Percentiles rank a stretch among this genome's conserved stretches.
These are phyloP conservation scores for Cercospora sp. DNA, from an alignment of 2,329 filamentous ascomycete species.

Conservation along the genomic window DNA sequence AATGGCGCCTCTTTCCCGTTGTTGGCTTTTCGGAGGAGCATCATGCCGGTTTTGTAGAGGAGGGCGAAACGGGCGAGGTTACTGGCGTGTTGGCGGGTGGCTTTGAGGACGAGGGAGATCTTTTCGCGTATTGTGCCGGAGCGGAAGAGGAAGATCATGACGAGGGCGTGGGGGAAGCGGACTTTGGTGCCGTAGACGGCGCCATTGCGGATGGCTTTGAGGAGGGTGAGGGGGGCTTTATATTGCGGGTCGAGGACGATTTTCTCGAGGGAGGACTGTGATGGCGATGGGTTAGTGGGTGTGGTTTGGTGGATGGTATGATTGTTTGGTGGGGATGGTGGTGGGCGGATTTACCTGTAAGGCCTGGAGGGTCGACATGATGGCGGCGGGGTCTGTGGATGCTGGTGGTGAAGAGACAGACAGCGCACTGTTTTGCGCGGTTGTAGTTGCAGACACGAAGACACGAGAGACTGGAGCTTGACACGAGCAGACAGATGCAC, in stretches of 20 bases:
- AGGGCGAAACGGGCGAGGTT: constrained; percentile 91
- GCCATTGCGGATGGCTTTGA: constrained; percentile 96
- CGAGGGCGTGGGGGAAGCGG: constrained; percentile 94
- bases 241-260: constrained; percentile 80
- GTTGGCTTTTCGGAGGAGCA: constrained; percentile 62
- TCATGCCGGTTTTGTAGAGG: constrained; percentile 82
- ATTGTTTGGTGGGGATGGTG: background rate
- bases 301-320: background rate
- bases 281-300: background rate
- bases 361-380: constrained; percentile 22
- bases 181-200: constrained; percentile 96
- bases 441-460: constrained; percentile 1
- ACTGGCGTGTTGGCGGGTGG: constrained; percentile 84
- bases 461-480: background rate
- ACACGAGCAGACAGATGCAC: constrained; percentile 6
- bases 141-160: constrained; percentile 97
- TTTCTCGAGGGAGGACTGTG: constrained; percentile 69
- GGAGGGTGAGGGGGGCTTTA: constrained; percentile 77
- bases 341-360: constrained; percentile 16
- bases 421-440: background rate
- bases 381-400: background rate
- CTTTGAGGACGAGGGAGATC: constrained; percentile 72
- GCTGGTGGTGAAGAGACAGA: background rate
- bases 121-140: constrained; percentile 81
- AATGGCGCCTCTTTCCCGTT: constrained; percentile 66